Evolutionary conservation across 805 yeast genomes (phyloP).

Genomic region (Candida bentonensis): DNA sequence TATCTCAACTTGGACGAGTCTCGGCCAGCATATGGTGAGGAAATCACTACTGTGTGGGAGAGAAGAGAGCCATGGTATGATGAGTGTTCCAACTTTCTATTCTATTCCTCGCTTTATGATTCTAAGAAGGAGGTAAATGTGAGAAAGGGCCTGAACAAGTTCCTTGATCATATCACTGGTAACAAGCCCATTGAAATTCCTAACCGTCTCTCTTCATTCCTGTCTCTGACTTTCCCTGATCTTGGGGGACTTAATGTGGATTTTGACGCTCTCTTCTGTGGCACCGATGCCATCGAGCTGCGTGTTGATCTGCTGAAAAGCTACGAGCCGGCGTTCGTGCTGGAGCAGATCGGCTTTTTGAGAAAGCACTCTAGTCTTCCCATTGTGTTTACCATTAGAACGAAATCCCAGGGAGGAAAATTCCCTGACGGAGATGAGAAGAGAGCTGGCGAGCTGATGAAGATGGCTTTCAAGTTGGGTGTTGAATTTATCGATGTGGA

Average conservation of each 20-base stretch:
- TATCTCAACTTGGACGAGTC: conserved; percentile 66
- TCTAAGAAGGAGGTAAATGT: conserved; percentile 37
- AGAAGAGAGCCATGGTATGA: conserved; percentile 69
- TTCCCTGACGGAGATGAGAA: conserved; percentile 48
- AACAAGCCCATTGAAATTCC: conserved; percentile 27
- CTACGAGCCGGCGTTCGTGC: conserved; percentile 37
- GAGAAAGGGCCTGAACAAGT: conserved; percentile 44
- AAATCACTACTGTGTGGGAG: conserved; percentile 69
- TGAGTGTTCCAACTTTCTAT: conserved; percentile 64
- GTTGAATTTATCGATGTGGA: conserved; percentile 74
- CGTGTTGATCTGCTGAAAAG: conserved; percentile 58
- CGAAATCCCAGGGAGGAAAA: conserved; percentile 67
- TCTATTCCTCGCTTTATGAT: conserved; percentile 62
- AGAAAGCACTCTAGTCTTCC: conserved; percentile 58
- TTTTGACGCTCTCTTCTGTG: conserved; percentile 43
- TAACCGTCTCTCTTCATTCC: conserved; percentile 40
- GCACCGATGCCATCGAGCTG: conserved; percentile 72
- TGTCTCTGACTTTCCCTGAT: conserved; percentile 59
- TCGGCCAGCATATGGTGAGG: conserved; percentile 78
- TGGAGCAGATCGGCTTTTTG: conserved; percentile 56
- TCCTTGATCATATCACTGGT: conserved; percentile 52
- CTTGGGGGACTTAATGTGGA: conserved; percentile 28
- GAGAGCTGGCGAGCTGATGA: conserved; percentile 35
- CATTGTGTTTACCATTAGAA: conserved; percentile 67
- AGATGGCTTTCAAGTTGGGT: conserved; percentile 60